Base-by-base conservation (phyloP, 2,329 filamentous ascomycete genomes). In the Arthroderma sp. region DNA sequence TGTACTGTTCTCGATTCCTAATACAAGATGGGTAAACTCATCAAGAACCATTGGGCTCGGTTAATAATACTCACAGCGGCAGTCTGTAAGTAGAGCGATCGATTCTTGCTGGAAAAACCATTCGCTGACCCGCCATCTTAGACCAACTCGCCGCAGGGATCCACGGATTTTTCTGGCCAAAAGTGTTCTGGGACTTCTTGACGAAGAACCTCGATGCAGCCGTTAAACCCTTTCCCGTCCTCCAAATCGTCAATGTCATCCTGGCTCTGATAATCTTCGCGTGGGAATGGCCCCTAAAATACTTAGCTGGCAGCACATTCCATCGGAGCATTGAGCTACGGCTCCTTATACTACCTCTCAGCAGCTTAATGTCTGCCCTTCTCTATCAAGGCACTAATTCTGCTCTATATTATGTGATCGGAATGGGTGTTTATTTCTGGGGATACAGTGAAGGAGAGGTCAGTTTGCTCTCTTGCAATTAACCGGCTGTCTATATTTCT, bases 31-130 rank as follows among this genome's bases (percentile, higher is more conserved):
- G 91, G 91, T 66, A 91, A 83, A 68, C 80, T 98, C 62, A 96
- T 98, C 72, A 98, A 98, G 76, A 96, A 96, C 72, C 91, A 98
- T 72, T 94, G 86, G 86, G 91, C 87, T 55, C 83, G 91, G 50
- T 80, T 98, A 58, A 91, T 98, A 60, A 76, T 94, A 66, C 72
- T 98, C 62, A 86, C 85, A 29, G 86, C 91, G 33, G 82, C 86
- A 54, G 65, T 71, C 46, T 88, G 83, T 87, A 78, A 44, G 73
- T 41, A 31, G 37, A 1, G 48, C 43, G 42, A 51, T 36, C 31
- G 48, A 51, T 55, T 47, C 52, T 41, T 30, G 15, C 15, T 22
- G 15, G 15, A 22, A 22, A 22, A 22, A 22, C 15, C 15, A 22
- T 22, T 22, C 15, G 15, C 15, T 22, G 15, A 22, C 15, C 15